Base-by-base conservation (phyloP, 129 eudicot species). In the Sambucus nigra region DNA sequence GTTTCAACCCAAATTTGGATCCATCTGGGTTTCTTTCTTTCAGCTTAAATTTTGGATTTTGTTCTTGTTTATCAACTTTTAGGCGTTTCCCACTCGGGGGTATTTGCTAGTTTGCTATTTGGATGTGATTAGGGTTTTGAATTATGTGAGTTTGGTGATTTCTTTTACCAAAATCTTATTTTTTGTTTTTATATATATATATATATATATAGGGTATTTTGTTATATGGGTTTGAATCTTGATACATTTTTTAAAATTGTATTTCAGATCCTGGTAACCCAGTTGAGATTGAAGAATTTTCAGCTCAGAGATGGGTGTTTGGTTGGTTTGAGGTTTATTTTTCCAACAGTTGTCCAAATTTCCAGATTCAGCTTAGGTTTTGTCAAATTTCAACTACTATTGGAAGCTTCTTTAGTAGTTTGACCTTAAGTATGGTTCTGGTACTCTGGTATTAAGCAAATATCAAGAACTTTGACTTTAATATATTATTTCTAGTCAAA, bases 21-120 rank as follows among this genome's bases (percentile, higher is more conserved):
- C n/a, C n/a, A n/a, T n/a, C 79, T 65, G 86, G 69, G 74, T 29
- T 52, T 50, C 44, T 51, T n/a, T 73, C 21, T 48, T 45, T 65
- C 1, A 24, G 49, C 5, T 35, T 55, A 29, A 69, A 61, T 52
- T 57, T 77, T 55, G 38, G 0, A 56, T 15, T 45, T 57, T 40
- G 19, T 20, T 24, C 2, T 35, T 12, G 25, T 23, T 20, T 13
- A 15, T 46, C 52, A 10, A 44, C 51, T 66, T 44, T 29, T 32
- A 12, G n/a, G 12, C 23, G 26, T 53, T 25, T 40, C 46, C 22
- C 18, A 48, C 28, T 48, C 40, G 5, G 16, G 42, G 63, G 48
- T 53, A 24, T 23, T 53, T 38, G 53, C 41, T 32, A 29, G 52
- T 1, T 49, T n/a, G n/a, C 19, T 11, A 4, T n/a, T 20, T 60